Evolutionary conservation across 192 early-diverging fungal species (phyloP), one percentile per base, ranked within the genome.

Genomic region (Coemansia sp.): DNA sequence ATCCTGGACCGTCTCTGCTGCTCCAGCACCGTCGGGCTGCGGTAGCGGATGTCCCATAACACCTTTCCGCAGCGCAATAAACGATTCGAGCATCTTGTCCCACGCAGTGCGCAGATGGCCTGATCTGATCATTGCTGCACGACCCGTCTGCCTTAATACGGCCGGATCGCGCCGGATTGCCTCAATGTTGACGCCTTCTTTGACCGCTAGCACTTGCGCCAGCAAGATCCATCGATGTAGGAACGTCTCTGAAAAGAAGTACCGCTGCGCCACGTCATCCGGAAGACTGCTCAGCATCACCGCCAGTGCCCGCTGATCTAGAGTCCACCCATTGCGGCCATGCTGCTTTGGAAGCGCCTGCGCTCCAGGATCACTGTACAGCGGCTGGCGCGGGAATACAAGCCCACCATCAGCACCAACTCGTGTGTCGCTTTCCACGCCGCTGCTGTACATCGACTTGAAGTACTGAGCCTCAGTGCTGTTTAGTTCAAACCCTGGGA

Each of bases 241-340:
- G 50, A 76, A 76, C 19, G 79, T 68, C 70, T 82, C 79, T 10
- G 67, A 70, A 35, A 82, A 65, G 59, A 82, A 82, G 53, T 66
- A 82, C 56, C 79, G 58, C 35, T 70, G 24, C 0, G 60, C 73
- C 5, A 76, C 35, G 15, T 82, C 79, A 23, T 82, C 79, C 2
- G 79, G 74, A 32, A 82, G 61, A 11, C 63, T 64, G 22, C 60
- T 38, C 58, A 82, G 67, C 79, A 75, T 73, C n/a, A 56, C 56
- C 4, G 55, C 49, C n/a, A 82, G 52, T 10, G 74, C 62, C 17
- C 69, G 74, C 55, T 82, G 58, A 37, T 82, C 79, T 22, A 82
- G 25, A 10, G 35, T 43, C 78, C 78, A 75, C 2, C 50, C 51
- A 6, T 61, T 61, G n/a, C 68, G 60, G 21, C 63, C 37, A 12